Evolutionary conservation across 2,329 filamentous ascomycete genomes (phyloP), one percentile per base, ranked within the genome.

Genomic region (Colletotrichum lentis): DNA sequence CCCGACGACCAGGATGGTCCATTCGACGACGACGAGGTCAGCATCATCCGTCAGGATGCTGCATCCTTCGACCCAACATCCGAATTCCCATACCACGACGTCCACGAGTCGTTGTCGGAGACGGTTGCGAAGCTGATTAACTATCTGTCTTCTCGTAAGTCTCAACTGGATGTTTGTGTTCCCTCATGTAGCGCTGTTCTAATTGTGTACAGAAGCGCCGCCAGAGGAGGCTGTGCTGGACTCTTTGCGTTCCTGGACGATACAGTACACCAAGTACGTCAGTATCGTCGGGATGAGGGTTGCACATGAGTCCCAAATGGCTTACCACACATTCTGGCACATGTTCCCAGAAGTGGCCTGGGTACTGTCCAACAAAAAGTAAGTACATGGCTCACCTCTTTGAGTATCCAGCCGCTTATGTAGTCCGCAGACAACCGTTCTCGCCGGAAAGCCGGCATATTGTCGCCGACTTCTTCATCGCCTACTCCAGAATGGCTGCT

Each of bases 311-410:
- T 81, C 82, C 2, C 84, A 81, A 63, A 76, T 75, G 18, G 77
- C 78, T 39, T 77, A 88, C 65, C 78, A 74, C 41, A 73, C 77
- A 3, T 84, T 90, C 70, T 90, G 87, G 87, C 71, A 75, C 39
- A 69, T 74, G 3, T 79, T 90, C 31, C 85, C 87, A 0, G 82
- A 84, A 0, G 72, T 89, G 11, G 77, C 87, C 20, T 80, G 76
- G 73, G 74, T 74, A 10, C 72, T 83, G 24, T 76, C 72, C 54
- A 74, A 71, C 16, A 69, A 66, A 54, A 69, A 66, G 69, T 70
- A 3, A 49, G 69, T 61, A 18, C 18, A 49, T 4, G 11, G 24
- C 20, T 39, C 41, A 8, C 8, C 7, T 20, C 27, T n/a, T 18
- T 22, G 1, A 27, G 14, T 35, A 31, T 11, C 5, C 14, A 37